Evolutionary conservation across 139 green algal species (phyloP).

Genomic region (Pedinophyceae sp.): DNA sequence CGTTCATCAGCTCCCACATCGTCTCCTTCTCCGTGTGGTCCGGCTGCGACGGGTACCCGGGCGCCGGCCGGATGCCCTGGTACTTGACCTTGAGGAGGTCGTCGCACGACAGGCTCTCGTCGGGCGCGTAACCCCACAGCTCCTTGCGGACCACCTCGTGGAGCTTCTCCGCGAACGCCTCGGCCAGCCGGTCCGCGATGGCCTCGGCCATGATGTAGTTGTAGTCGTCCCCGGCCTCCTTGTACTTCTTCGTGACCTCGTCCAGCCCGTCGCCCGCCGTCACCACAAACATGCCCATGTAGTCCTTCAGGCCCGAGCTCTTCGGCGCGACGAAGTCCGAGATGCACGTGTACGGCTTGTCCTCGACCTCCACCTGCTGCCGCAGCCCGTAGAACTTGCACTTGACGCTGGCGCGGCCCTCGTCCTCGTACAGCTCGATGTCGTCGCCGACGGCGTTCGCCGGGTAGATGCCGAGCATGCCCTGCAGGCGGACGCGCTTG

Average conservation of each 20-base stretch:
- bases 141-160: constrained; percentile 77
- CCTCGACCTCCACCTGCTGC: constrained; percentile 83
- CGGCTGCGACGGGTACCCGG: constrained; percentile 95
- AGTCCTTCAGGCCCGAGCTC: constrained; percentile 66
- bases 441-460: constrained; percentile 85
- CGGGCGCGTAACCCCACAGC: constrained; percentile 80
- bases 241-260: constrained; percentile 52
- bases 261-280: constrained; percentile 77
- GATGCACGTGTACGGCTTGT: constrained; percentile 70
- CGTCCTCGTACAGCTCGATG: constrained; percentile 63
- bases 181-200: constrained; percentile 86
- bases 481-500: constrained; percentile 69
- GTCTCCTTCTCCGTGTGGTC: constrained; percentile 95
- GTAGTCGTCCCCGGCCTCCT: constrained; percentile 64
- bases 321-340: constrained; percentile 93
- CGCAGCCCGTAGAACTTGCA: constrained; percentile 54
- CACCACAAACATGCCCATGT: constrained; percentile 84
- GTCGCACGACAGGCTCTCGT: constrained; percentile 69
- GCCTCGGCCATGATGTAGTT: constrained; percentile 98
- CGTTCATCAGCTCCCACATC: constrained; percentile 90
- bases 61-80: constrained; percentile 86
- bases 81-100: constrained; percentile 99
- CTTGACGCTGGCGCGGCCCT: constrained; percentile 1
- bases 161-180: constrained; percentile 91
- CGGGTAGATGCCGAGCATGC: constrained; percentile 78